Conservation (phyloP, 2,329 filamentous ascomycete species). For the Mariannaea elegans region DNA sequence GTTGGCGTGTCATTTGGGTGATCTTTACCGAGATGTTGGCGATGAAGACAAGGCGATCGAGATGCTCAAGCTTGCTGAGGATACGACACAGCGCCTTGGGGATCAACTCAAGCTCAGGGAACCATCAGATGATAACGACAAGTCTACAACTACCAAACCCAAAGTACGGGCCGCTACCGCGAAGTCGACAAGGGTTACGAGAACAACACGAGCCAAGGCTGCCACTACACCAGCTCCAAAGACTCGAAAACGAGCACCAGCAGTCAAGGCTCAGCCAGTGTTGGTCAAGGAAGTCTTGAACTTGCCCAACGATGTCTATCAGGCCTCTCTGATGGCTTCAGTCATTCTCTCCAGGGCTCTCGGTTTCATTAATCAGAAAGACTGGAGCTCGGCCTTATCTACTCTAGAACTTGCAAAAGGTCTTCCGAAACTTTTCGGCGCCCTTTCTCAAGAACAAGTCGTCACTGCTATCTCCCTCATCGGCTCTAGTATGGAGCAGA, state of each 20-base stretch:
- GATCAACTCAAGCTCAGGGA: constrained; percentile 29
- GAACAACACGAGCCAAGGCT: constrained; percentile 35
- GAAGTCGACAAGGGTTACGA: constrained; percentile 38
- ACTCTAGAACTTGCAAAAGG: constrained; percentile 61
- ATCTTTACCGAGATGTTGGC: constrained; percentile 61
- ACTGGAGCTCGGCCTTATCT: constrained; percentile 66
- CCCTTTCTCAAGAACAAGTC: constrained; percentile 62
- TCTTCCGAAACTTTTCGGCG: constrained; percentile 51
- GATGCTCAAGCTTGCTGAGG: constrained; percentile 60
- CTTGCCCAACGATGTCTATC: constrained; percentile 46
- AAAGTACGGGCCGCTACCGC: constrained; percentile 33
- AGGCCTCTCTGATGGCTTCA: constrained; percentile 48
- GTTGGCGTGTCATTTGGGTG: constrained; percentile 64
- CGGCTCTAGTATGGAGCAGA: constrained; percentile 73
- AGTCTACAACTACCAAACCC: constrained; percentile 15
- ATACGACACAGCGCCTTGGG: constrained; percentile 51
- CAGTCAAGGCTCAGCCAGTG: constrained; percentile 37
- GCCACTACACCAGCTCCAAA: constrained; percentile 24
- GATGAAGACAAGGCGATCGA: constrained; percentile 54
- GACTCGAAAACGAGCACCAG: constrained; percentile 31
- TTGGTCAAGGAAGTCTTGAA: constrained; percentile 26
- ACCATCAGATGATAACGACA: constrained; percentile 17
- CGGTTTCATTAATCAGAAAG: constrained; percentile 57
- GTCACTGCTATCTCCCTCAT: constrained; percentile 74
- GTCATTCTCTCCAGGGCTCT: constrained; percentile 52